A percentile compares a stretch with the other conserved stretches of the same genome.
Evolutionary conservation across 2,329 filamentous ascomycete genomes (phyloP).

Genomic region (Mollisiaceae sp.): DNA sequence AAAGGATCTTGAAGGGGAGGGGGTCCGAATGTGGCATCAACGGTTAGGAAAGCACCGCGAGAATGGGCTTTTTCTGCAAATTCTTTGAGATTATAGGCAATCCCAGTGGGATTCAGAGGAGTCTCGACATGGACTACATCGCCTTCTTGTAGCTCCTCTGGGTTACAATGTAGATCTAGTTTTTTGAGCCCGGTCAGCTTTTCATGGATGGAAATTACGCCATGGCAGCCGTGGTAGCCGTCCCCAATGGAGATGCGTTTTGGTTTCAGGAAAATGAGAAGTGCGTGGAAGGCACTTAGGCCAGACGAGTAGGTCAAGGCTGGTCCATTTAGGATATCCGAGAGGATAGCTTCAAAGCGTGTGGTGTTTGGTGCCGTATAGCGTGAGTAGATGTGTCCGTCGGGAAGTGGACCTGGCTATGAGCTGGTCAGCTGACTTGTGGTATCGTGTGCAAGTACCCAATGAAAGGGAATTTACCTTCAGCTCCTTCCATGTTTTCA

Average conservation of each 20-base stretch:
- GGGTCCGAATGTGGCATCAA: conserved; percentile 93
- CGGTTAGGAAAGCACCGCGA: conserved; percentile 75
- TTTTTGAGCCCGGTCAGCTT: conserved; percentile 78
- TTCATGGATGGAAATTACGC: conserved; percentile 74
- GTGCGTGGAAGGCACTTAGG: conserved; percentile 84
- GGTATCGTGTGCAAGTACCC: conserved; percentile 17
- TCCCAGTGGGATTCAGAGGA: conserved; percentile 88
- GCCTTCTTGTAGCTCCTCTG: conserved; percentile 70
- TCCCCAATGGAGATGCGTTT: conserved; percentile 79
- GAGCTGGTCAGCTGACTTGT: conserved; percentile 32
- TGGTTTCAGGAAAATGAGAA: conserved; percentile 84
- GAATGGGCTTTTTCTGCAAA: conserved; percentile 76
- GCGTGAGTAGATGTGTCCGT: conserved; percentile 84
- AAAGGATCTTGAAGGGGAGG: conserved; percentile 91
- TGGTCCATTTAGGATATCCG: conserved; percentile 71
- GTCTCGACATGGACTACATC: conserved; percentile 94
- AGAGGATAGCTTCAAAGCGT: conserved; percentile 83
- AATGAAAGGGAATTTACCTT: conserved; percentile 55
- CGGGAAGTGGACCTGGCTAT: conserved; percentile 56
- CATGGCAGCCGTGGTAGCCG: conserved; percentile 94
- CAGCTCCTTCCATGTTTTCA: conserved; percentile 57
- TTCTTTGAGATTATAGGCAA: conserved; percentile 72
- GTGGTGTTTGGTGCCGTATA: conserved; percentile 78
- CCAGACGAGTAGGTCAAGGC: conserved; percentile 82
- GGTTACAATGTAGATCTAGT: conserved; percentile 72